Base-by-base conservation (phyloP, 192 early-diverging fungal genomes). In the Glomus cerebriforme region DNA sequence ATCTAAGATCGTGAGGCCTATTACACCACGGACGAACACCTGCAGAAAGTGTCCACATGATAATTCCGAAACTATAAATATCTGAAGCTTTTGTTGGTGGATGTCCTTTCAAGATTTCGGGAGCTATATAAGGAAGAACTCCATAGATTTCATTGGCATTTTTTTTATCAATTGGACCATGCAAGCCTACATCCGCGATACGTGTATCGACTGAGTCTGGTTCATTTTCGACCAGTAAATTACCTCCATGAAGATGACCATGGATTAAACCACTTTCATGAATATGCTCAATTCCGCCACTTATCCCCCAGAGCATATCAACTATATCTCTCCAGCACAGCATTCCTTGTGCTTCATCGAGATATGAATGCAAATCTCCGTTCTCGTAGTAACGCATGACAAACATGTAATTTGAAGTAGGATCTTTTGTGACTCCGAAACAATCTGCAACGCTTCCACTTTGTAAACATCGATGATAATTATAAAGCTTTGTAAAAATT, bases 21-120 rank as follows among this genome's bases (percentile, higher is more conserved):
- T 80, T 49, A 27, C 24, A 66, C 63, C 81, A 83, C 1, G 85
- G 85, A 34, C 79, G 79, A 7, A 74, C 54, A 19, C 85, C 81
- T 1, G 80, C 78, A 3, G 85, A 79, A 9, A 86, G 78, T 29
- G 83, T 78, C 83, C 83, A 86, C 79, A 86, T 82, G 15, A 86
- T 81, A 22, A 86, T 79, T 1, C 85, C 83, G 0, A 86, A 77
- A 82, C 80, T 80, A 78, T 84, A 86, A 22, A 86, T 79, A 54
- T 86, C 84, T 12, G 59, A 37, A 2, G 59, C 74, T 34, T 59
- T 58, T 6, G 59, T 64, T 22, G 6, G 26, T 6, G 13, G 7
- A 24, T 13, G 0, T 34, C 76, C 79, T 59, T 73, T 39, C n/a
- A 77, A 67, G 3, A 80, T 63, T 49, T 85, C 83, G 19, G 83